phyloP scores from a whole-genome alignment of 2,329 filamentous ascomycete species.

The Drechslera avenae region DNA sequence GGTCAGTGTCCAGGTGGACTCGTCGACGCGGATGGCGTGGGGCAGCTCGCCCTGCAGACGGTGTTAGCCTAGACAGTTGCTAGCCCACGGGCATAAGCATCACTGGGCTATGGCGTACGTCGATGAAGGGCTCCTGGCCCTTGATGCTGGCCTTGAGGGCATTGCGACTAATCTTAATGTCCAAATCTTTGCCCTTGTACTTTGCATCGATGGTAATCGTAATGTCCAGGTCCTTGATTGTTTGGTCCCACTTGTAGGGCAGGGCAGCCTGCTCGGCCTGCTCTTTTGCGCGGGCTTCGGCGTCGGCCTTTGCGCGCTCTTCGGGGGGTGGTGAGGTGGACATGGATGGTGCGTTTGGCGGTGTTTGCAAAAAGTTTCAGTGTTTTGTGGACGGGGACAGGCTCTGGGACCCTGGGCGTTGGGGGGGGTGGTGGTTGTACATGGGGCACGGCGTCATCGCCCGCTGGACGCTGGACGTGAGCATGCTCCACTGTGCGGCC shows the following conservation, averaged over 20 bases:
- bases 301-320: constrained; percentile 61
- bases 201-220: constrained; percentile 78
- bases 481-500: constrained; percentile 24
- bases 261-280: constrained; percentile 85
- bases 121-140: constrained; percentile 82
- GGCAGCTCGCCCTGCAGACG: constrained; percentile 76
- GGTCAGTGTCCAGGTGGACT: constrained; percentile 92
- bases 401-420: constrained; percentile 12
- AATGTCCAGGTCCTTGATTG: constrained; percentile 85
- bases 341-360: constrained; percentile 31
- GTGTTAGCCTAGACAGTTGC: background rate
- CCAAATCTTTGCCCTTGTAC: constrained; percentile 81
- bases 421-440: too few species aligned
- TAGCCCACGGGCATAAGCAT: background rate
- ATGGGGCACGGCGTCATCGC: constrained; percentile 24
- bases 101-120: constrained; percentile 60
- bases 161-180: constrained; percentile 80
- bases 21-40: constrained; percentile 77
- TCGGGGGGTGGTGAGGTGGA: constrained; percentile 56
- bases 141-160: constrained; percentile 82
- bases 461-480: constrained; percentile 2
- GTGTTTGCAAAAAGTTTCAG: constrained; percentile 9
- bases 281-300: constrained; percentile 71
- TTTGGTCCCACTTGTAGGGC: constrained; percentile 97
- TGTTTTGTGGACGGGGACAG: constrained; percentile 16